These are phyloP conservation scores for Iris macrosiphon DNA, from an alignment of 106 monocot species.

Conservation along the genomic window DNA sequence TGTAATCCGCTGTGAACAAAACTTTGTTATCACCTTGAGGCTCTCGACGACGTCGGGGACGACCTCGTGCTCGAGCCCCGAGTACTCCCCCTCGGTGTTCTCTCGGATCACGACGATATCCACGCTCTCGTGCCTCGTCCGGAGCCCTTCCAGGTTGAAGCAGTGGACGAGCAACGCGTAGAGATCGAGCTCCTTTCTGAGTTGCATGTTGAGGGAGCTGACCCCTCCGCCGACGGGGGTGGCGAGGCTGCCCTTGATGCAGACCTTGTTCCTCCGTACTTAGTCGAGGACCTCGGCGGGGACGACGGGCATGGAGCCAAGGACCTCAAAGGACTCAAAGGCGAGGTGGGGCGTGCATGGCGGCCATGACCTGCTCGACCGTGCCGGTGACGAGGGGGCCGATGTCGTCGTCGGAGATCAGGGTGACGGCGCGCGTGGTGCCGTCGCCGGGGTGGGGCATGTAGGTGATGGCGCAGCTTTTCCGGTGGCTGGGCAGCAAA, in stretches of 20 bases:
- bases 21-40: too few relatives aligned
- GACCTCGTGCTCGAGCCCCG: slow-evolving; percentile 54
- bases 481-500: too few relatives aligned
- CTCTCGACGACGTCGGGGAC: slow-evolving; percentile 50
- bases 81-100: slow-evolving; percentile 52
- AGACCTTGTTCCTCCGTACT: slow-evolving; percentile 46
- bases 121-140: slow-evolving; percentile 38
- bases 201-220: slow-evolving; percentile 34
- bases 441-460: slow-evolving; percentile 50
- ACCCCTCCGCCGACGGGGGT: slow-evolving; percentile 53
- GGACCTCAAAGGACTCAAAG: slow-evolving; percentile 45
- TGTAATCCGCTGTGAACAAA: too few relatives aligned
- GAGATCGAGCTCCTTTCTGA: slow-evolving; percentile 23
- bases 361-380: slow-evolving; percentile 37
- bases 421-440: slow-evolving; percentile 26
- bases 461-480: slow-evolving; percentile 37
- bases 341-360: slow-evolving; percentile 40
- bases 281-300: slow-evolving; percentile 36
- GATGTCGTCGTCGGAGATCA: slow-evolving; percentile 45
- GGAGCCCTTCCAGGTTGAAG: slow-evolving; percentile 37
- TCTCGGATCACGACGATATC: slow-evolving; percentile 49
- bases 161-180: slow-evolving; percentile 44
- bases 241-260: slow-evolving; percentile 38
- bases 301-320: slow-evolving; percentile 30
- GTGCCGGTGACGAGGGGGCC: slow-evolving; percentile 43